Conservation (phyloP, 192 early-diverging fungal genomes). For the Linnemannia exigua region DNA sequence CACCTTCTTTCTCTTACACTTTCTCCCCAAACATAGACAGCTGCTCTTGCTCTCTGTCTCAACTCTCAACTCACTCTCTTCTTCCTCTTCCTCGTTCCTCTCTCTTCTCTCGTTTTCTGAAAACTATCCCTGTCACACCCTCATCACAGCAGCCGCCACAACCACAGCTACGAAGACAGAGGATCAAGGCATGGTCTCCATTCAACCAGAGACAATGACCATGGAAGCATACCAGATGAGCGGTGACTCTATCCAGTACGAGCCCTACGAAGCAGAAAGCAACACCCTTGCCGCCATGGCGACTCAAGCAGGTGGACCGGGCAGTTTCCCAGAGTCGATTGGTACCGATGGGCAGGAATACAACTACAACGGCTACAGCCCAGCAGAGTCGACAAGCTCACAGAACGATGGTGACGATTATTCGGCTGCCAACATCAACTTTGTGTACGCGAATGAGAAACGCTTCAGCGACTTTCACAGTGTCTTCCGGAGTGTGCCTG, state of each 20-base stretch:
- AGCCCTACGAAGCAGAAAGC: slow-evolving; percentile 8
- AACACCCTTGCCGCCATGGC: background rate
- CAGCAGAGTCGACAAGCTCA: background rate
- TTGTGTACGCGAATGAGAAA: slow-evolving; percentile 55
- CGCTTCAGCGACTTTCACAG: slow-evolving; percentile 64
- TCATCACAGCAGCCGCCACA: background rate
- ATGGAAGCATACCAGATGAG: slow-evolving; percentile 47
- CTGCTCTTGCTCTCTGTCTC: background rate
- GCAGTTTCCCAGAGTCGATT: slow-evolving; percentile 25
- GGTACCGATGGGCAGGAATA: background rate
- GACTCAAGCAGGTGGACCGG: background rate
- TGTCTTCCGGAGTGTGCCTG: slow-evolving; percentile 66
- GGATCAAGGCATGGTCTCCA: slow-evolving; percentile 18
- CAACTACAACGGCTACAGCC: slow-evolving; percentile 1
- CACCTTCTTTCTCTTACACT: background rate
- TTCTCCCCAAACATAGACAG: background rate
- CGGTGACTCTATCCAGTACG: slow-evolving; percentile 1
- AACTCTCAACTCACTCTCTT: background rate
- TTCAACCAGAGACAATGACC: slow-evolving; percentile 39
- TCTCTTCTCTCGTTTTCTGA: background rate
- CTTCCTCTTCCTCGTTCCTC: background rate
- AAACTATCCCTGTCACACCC: background rate
- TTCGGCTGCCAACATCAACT: slow-evolving; percentile 21
- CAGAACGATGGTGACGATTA: slow-evolving; percentile 15
- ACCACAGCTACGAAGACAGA: background rate